These are phyloP conservation scores for Clavispora asparagi DNA, from an alignment of 805 yeast species.

Conservation along the genomic window DNA sequence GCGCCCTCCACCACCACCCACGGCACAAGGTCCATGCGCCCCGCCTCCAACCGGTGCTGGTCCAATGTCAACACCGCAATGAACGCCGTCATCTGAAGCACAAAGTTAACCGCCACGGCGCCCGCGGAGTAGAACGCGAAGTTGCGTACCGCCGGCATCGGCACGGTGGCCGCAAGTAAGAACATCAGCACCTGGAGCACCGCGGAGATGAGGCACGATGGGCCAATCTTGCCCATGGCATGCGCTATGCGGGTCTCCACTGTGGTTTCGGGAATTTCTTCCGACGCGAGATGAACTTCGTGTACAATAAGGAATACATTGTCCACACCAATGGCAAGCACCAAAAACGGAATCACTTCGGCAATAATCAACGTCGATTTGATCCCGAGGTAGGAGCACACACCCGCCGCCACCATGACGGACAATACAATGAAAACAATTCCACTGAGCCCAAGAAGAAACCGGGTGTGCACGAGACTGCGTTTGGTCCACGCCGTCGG, in stretches of 20 bases:
- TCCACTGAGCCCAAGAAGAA: constrained; percentile 79
- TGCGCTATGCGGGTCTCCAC: constrained; percentile 56
- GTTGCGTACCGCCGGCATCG: constrained; percentile 95
- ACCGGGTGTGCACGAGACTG: constrained; percentile 49
- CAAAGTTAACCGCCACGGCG: constrained; percentile 71
- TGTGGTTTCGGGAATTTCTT: constrained; percentile 27
- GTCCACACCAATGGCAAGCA: constrained; percentile 94
- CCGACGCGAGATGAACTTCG: constrained; percentile 58
- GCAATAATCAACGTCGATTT: constrained; percentile 90
- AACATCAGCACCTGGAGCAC: constrained; percentile 77
- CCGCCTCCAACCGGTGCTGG: constrained; percentile 53
- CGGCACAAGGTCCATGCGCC: constrained; percentile 58
- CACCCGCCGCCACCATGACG: constrained; percentile 76
- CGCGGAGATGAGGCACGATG: constrained; percentile 78
- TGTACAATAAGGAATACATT: constrained; percentile 84
- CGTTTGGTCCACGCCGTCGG: constrained; percentile 31
- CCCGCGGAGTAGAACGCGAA: constrained; percentile 90
- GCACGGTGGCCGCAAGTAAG: constrained; percentile 68
- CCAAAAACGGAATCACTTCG: constrained; percentile 91
- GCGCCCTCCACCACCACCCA: constrained; percentile 34
- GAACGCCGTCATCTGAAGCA: constrained; percentile 78
- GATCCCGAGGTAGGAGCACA: constrained; percentile 69
- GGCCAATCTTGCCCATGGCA: constrained; percentile 74
- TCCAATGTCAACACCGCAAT: constrained; percentile 67
- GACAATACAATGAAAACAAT: constrained; percentile 76